A percentile compares a stretch with the other conserved stretches of the same genome.
Evolutionary conservation across 768 basidiomycete species (phyloP).

Genomic region (Termitomyces sp.): DNA sequence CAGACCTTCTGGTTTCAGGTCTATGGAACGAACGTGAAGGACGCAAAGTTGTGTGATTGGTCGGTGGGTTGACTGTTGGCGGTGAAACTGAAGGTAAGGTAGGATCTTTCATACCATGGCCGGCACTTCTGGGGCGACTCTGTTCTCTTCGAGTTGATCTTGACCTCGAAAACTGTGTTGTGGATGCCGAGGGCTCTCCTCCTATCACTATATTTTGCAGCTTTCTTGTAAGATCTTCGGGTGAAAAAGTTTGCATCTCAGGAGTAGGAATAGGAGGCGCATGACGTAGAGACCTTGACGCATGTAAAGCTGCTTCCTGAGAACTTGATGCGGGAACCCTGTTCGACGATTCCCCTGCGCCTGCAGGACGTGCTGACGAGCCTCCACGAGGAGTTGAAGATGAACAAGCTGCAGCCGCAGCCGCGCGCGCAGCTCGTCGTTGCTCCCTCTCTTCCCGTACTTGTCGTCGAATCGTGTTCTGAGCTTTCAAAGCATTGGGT

Average conservation of each 20-base stretch:
- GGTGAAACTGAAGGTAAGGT: conserved; percentile 7
- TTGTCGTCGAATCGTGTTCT: conserved; percentile 73
- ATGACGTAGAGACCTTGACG: conserved; percentile 29
- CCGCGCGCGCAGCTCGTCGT: conserved; percentile 48
- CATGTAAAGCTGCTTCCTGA: conserved; percentile 35
- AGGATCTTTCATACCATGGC: conserved; percentile 11
- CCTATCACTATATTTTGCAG: conserved; percentile 47
- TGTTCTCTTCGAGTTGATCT: conserved; percentile 7
- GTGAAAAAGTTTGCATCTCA: conserved; percentile 37
- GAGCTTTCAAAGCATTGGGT: conserved; percentile 79
- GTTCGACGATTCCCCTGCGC: conserved; percentile 20
- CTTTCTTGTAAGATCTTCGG: conserved; percentile 58
- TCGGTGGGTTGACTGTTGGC: conserved; percentile 2
- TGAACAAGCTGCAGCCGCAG: conserved; percentile 16
- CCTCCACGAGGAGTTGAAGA: conserved; percentile 22
- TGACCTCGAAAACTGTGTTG: conserved; percentile 3
- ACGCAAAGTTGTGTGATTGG: conserved; percentile 31
- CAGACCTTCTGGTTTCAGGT: conserved; percentile 29
- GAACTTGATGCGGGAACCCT: conserved; percentile 25
- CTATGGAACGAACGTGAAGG: conserved; percentile 63
- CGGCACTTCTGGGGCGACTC: conserved; percentile 15
- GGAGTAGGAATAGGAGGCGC: conserved; percentile 42
- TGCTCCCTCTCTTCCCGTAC: conserved; percentile 66
- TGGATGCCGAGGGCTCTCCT: conserved; percentile 17
- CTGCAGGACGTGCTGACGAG: conserved; percentile 34